These are phyloP conservation scores for Laguncularia racemosa DNA, from an alignment of 345 rosid species.

Conservation along the genomic window DNA sequence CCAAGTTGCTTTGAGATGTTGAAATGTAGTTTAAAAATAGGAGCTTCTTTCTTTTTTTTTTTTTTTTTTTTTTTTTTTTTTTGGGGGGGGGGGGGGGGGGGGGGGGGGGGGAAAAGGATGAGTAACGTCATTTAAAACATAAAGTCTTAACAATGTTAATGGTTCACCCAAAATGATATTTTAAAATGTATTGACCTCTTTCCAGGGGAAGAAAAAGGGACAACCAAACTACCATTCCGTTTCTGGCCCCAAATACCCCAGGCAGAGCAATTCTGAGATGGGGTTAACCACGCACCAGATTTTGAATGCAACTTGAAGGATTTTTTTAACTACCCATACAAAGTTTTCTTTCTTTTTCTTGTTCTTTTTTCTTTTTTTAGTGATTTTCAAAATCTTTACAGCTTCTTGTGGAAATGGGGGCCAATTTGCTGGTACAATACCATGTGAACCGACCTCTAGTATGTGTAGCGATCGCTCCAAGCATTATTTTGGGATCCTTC, in stretches of 20 bases:
- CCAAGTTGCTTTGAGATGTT: too few species aligned
- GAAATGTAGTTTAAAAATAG: too few species aligned
- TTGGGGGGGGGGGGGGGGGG: too few species aligned
- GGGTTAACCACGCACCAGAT: slow-evolving; percentile 56
- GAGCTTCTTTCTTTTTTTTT: slow-evolving; percentile 36
- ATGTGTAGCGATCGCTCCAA: slow-evolving; percentile 55
- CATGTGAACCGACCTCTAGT: slow-evolving; percentile 79
- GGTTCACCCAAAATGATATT: too few species aligned
- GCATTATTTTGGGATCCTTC: slow-evolving; percentile 87
- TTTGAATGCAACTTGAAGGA: slow-evolving; percentile 39
- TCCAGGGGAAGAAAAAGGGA: slow-evolving; percentile 40
- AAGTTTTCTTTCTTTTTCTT: too few species aligned
- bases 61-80: too few species aligned
- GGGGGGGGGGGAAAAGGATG: too few species aligned
- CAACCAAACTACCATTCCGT: slow-evolving; percentile 38
- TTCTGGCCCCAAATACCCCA: slow-evolving; percentile 29
- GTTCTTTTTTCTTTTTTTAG: too few species aligned
- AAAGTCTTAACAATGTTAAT: too few species aligned
- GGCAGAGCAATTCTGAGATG: slow-evolving; percentile 21
- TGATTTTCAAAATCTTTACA: too few species aligned
- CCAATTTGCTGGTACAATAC: slow-evolving; percentile 76
- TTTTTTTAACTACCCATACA: slow-evolving; percentile 23
- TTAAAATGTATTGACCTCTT: neutral
- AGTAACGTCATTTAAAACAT: too few species aligned
- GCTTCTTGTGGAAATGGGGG: slow-evolving; percentile 88